A percentile compares a stretch with the other conserved stretches of the same genome.
Evolutionary conservation across 1,139 yeast species (phyloP).

Genomic region (Taphrina betulina): DNA sequence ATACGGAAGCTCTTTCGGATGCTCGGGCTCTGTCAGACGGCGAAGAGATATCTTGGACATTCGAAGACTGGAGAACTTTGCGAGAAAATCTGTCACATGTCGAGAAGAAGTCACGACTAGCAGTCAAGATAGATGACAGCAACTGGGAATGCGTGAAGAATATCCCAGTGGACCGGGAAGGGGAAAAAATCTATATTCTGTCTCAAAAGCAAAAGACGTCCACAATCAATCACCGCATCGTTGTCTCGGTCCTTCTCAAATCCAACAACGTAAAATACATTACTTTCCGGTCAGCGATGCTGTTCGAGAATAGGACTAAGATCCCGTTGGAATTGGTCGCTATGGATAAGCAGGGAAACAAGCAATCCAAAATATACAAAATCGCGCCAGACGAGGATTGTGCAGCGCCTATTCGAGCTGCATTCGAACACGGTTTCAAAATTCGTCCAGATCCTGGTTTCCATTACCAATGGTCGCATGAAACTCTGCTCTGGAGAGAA

Average conservation of each 20-base stretch:
- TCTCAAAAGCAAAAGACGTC: slow-evolving; percentile 56
- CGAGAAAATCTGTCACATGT: slow-evolving; percentile 55
- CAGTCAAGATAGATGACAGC: slow-evolving; percentile 50
- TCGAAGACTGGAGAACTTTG: slow-evolving; percentile 87
- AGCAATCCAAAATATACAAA: slow-evolving; percentile 36
- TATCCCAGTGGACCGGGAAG: slow-evolving; percentile 75
- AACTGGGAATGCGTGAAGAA: slow-evolving; percentile 55
- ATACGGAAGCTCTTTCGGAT: slow-evolving; percentile 40
- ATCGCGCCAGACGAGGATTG: slow-evolving; percentile 53
- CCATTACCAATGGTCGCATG: slow-evolving; percentile 66
- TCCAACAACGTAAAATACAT: slow-evolving; percentile 78
- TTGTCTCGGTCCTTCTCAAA: slow-evolving; percentile 67
- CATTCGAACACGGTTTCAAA: slow-evolving; percentile 57
- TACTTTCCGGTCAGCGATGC: slow-evolving; percentile 69
- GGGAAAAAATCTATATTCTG: slow-evolving; percentile 72
- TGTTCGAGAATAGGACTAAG: slow-evolving; percentile 69
- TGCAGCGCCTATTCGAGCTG: slow-evolving; percentile 72
- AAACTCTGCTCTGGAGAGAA: slow-evolving; percentile 63
- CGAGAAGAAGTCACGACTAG: slow-evolving; percentile 25
- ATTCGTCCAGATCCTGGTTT: slow-evolving; percentile 61
- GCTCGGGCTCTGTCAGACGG: slow-evolving; percentile 51
- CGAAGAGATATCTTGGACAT: slow-evolving; percentile 74
- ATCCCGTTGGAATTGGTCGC: slow-evolving; percentile 55
- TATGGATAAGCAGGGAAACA: slow-evolving; percentile 41
- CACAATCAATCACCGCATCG: slow-evolving; percentile 60